Percentiles rank a stretch among this genome's conserved stretches.
Evolutionary conservation across 1,284 basidiomycete species (phyloP).

Genomic region (Melampsora americana): DNA sequence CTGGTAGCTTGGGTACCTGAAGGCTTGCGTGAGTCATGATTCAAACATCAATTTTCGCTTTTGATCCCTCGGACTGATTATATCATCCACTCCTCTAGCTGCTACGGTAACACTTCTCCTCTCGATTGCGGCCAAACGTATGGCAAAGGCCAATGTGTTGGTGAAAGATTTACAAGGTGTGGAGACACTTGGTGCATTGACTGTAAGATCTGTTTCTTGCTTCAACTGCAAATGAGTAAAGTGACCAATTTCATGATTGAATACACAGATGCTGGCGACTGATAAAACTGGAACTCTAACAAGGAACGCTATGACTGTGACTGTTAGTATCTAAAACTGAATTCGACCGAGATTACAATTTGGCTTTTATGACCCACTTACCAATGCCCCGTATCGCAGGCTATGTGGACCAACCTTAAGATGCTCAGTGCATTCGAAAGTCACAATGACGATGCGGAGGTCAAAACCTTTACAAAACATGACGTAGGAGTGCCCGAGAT

Average conservation of each 20-base stretch:
- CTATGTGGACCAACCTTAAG: constrained; percentile 18
- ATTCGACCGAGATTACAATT: constrained; percentile 48
- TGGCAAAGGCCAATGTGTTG: constrained; percentile 68
- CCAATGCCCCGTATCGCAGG: constrained; percentile 59
- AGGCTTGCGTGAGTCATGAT: constrained; percentile 49
- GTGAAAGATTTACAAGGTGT: constrained; percentile 69
- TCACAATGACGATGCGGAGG: constrained; percentile 64
- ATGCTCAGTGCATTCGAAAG: constrained; percentile 55
- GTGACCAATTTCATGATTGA: background rate
- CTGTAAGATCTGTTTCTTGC: constrained; percentile 45
- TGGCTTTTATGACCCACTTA: constrained; percentile 65
- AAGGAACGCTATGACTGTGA: constrained; percentile 68
- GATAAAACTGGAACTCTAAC: constrained; percentile 75
- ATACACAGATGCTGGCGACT: constrained; percentile 65
- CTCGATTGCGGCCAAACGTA: constrained; percentile 68
- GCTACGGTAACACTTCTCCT: constrained; percentile 68
- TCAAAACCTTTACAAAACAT: constrained; percentile 59
- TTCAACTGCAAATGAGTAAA: constrained; percentile 20
- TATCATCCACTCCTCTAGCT: constrained; percentile 48
- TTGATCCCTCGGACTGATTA: constrained; percentile 58
- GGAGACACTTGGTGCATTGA: constrained; percentile 63
- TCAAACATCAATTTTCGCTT: background rate
- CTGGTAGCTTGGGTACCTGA: constrained; percentile 69
- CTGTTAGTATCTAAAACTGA: constrained; percentile 36
- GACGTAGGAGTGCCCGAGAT: constrained; percentile 64